Base-by-base conservation (phyloP, 2,329 filamentous ascomycete species). In the Cytospora schulzeri region DNA sequence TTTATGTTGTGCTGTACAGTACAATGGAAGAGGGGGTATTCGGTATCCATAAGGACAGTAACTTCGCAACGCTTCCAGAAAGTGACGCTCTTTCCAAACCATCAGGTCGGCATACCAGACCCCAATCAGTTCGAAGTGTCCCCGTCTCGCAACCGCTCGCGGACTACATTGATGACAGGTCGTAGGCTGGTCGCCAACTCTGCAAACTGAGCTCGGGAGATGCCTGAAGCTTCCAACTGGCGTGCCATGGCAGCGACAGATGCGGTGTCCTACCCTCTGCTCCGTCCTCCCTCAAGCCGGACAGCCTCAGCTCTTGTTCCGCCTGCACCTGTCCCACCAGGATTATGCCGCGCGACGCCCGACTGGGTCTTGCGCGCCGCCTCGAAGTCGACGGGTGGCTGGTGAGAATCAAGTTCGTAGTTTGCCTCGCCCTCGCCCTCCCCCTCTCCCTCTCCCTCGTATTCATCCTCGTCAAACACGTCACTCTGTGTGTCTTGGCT, bases 401-500 rank as follows among this genome's bases (percentile, higher is more conserved):
- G 61, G 17, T 59, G 59, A 11, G 52, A 51, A 56, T 67, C 64
- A 19, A 63, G 52, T 31, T 63, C 64, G 51, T 64, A 63, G 38
- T 62, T 55, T 24, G 38, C 66, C 22, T 67, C 64, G n/a, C 17
- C 66, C 24, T 66, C 63, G 26, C 35, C 35, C 3, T 38, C 35
- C 5, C 57, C 63, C 26, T 67, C 66, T 26, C 53, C 66, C 22
- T 67, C 64, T 22, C 17, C 66, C 26, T 66, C 64, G 33, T 61
- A 66, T n/a, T 67, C 66, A 4, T 64, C 66, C n/a, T 67, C 66
- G 61, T 67, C 63, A 11, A 63, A 66, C 4, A 60, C 50, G 24
- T 67, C 66, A 26, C 60, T 66, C 50, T 67, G 64, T 29, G 66
- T 64, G 17, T 59, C 66, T 50, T 67, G 66, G 52, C 66, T 71